Evolutionary conservation across 208 protist genomes (phyloP).

Genomic region (Angomonas deanei): DNA sequence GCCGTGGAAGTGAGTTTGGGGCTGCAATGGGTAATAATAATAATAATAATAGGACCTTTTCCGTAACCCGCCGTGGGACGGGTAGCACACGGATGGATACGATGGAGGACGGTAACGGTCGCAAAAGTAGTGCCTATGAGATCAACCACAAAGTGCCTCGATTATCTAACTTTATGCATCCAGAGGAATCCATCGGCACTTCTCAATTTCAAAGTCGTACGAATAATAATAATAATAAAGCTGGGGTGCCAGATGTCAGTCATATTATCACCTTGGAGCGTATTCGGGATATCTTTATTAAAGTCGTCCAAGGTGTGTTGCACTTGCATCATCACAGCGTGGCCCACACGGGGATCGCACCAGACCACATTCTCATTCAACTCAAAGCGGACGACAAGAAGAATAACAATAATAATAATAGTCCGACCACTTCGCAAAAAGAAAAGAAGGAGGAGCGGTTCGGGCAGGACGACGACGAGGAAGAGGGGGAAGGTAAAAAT

Average conservation of each 20-base stretch:
- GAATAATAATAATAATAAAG: too few relatives aligned
- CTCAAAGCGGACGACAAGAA: too few relatives aligned
- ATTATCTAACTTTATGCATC: too few relatives aligned
- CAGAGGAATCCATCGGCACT: too few relatives aligned
- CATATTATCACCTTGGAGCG: neutral
- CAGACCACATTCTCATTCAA: constrained; percentile 84
- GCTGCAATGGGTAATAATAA: too few relatives aligned
- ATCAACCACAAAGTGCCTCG: too few relatives aligned
- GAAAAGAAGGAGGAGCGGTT: neutral
- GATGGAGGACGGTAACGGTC: too few relatives aligned
- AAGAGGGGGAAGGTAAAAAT: neutral
- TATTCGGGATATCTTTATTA: constrained; percentile 44
- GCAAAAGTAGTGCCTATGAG: too few relatives aligned
- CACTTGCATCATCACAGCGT: constrained; percentile 74
- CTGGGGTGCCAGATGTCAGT: too few relatives aligned
- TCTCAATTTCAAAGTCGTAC: neutral
- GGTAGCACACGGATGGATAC: too few relatives aligned
- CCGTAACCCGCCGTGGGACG: too few relatives aligned
- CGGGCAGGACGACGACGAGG: neutral
- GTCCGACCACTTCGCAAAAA: neutral
- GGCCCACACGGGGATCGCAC: constrained; percentile 75
- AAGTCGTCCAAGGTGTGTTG: constrained; percentile 60
- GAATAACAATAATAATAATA: neutral
- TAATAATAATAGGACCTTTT: too few relatives aligned
- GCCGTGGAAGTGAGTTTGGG: neutral